Evolutionary conservation across 2,329 filamentous ascomycete species (phyloP).

Genomic region (Ceratocystis papillata): DNA sequence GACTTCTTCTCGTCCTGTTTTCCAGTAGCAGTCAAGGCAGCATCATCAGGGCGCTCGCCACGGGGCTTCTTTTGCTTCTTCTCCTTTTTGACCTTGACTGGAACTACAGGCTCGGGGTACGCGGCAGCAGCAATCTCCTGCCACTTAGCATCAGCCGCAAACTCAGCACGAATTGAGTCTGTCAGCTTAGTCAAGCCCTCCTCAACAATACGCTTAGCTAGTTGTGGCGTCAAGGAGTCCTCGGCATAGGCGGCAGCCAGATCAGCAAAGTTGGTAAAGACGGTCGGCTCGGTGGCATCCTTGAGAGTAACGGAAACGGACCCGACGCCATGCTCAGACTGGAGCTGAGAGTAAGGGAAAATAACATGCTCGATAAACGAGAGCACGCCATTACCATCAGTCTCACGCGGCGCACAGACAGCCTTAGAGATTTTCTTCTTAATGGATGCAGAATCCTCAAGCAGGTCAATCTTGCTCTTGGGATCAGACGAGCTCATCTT

Average conservation of each 20-base stretch:
- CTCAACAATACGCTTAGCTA: slow-evolving; percentile 74
- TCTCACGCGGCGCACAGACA: slow-evolving; percentile 59
- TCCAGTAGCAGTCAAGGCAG: slow-evolving; percentile 36
- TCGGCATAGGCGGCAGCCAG: slow-evolving; percentile 70
- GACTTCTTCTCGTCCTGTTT: slow-evolving; percentile 17
- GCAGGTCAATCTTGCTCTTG: slow-evolving; percentile 86
- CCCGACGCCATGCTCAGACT: slow-evolving; percentile 26
- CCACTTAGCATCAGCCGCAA: slow-evolving; percentile 63
- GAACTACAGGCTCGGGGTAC: slow-evolving; percentile 54
- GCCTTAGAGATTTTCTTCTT: slow-evolving; percentile 80
- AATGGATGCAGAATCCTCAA: slow-evolving; percentile 65
- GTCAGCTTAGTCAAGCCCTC: slow-evolving; percentile 63
- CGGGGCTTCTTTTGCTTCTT: slow-evolving; percentile 60
- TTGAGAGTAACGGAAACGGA: slow-evolving; percentile 50
- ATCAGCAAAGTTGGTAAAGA: slow-evolving; percentile 65
- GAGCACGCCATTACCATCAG: slow-evolving; percentile 78
- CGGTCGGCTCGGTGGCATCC: slow-evolving; percentile 58
- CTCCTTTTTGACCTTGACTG: slow-evolving; percentile 52
- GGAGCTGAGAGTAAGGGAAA: slow-evolving; percentile 62
- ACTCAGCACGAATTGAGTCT: slow-evolving; percentile 65
- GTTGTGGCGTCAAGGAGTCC: slow-evolving; percentile 72
- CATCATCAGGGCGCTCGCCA: slow-evolving; percentile 50
- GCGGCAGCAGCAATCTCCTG: slow-evolving; percentile 58
- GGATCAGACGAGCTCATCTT: slow-evolving; percentile 76
- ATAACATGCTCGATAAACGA: slow-evolving; percentile 81